Conservation (phyloP, 495 filamentous ascomycete genomes). For the Thozetella sp. region DNA sequence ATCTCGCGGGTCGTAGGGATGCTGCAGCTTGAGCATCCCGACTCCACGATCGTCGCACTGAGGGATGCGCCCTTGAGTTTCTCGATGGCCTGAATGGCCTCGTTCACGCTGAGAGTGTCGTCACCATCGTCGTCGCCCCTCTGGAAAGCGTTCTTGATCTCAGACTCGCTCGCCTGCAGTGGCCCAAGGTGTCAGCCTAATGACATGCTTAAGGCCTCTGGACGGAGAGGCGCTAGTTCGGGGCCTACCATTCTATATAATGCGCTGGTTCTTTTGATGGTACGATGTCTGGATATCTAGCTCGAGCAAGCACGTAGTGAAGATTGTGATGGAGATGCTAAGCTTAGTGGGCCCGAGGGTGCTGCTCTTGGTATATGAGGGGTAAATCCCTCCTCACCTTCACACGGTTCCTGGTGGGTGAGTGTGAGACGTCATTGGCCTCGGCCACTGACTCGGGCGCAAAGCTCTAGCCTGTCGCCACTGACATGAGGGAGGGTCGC, state of each 20-base stretch:
- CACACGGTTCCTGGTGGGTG: background rate
- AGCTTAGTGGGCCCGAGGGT: background rate
- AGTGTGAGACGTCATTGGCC: background rate
- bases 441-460: background rate
- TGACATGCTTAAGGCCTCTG: too few relatives aligned
- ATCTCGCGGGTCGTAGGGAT: conserved; percentile 13
- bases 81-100: conserved; percentile 13
- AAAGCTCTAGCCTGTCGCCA: background rate
- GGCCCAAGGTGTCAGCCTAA: too few relatives aligned
- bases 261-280: too few relatives aligned
- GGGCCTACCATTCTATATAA: too few relatives aligned
- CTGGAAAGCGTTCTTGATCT: conserved; percentile 14
- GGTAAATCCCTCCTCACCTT: background rate
- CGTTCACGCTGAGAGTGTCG: conserved; percentile 14
- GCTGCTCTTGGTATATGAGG: background rate
- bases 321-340: too few relatives aligned
- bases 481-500: background rate
- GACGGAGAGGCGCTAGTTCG: too few relatives aligned
- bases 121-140: conserved; percentile 16
- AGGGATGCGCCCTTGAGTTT: conserved; percentile 12
- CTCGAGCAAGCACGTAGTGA: too few relatives aligned
- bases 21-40: conserved; percentile 11
- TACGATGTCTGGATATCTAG: too few relatives aligned
- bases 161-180: conserved; percentile 11
- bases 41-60: conserved; percentile 4